Conservation (phyloP, 2,329 filamentous ascomycete species). For the Didymosphaeria variabile region DNA sequence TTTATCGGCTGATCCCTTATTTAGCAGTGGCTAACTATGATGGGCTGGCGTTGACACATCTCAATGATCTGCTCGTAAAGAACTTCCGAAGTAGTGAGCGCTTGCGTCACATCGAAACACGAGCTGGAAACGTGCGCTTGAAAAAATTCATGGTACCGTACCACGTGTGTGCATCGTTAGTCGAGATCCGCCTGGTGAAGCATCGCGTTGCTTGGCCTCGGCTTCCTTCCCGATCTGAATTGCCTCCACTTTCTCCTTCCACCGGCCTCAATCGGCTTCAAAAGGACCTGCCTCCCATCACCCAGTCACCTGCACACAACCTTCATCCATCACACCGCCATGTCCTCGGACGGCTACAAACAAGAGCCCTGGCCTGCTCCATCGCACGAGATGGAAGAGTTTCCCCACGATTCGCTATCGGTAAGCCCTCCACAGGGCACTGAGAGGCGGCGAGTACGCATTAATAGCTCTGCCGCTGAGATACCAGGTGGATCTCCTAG, state of each 20-base stretch:
- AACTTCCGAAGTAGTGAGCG: not conserved
- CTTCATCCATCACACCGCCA: not conserved
- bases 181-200: not conserved
- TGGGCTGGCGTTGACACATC: conserved; percentile 9
- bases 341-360: not conserved
- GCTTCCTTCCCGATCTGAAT: not conserved
- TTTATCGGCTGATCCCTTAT: not conserved
- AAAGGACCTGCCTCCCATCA: conserved; percentile 5
- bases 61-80: not conserved
- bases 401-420: not conserved
- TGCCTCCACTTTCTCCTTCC: not conserved
- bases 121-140: not conserved
- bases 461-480: conserved; percentile 39
- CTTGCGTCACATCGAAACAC: conserved; percentile 10
- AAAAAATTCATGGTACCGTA: conserved; percentile 1
- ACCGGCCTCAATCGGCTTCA: not conserved
- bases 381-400: conserved; percentile 14
- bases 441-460: conserved; percentile 30
- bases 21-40: conserved; percentile 4
- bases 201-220: not conserved
- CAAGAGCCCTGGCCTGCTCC: conserved; percentile 1
- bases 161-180: conserved; percentile 1
- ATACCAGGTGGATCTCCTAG: conserved; percentile 26
- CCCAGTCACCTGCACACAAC: not conserved
- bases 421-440: conserved; percentile 3